Evolutionary conservation across 129 eudicot species (phyloP).

Genomic region (carrot (Daucus carota)): DH1_v3.0 NC_030384.2:46128501-46129000

Average conservation of each 20-base stretch:
- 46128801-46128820: not conserved
- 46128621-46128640: not conserved
- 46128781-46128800: not conserved
- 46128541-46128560: not conserved
- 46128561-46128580: not conserved
- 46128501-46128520: constrained; percentile 13
- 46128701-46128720: too few species aligned
- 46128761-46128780: too few species aligned
- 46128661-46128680: not conserved
- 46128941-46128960: not conserved
- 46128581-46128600: not conserved
- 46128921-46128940: not conserved
- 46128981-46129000: not conserved
- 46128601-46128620: too few species aligned
- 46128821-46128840: not conserved
- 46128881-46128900: not conserved
- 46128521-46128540: constrained; percentile 8
- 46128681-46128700: too few species aligned
- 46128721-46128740: too few species aligned
- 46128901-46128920: not conserved
- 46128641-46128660: not conserved
- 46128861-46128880: not conserved
- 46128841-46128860: not conserved
- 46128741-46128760: too few species aligned
- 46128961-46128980: not conserved